Percentiles rank a stretch among this genome's conserved stretches.
Conservation (phyloP, 352 stramenopile genomes). For the Globisporangium polare region DNA sequence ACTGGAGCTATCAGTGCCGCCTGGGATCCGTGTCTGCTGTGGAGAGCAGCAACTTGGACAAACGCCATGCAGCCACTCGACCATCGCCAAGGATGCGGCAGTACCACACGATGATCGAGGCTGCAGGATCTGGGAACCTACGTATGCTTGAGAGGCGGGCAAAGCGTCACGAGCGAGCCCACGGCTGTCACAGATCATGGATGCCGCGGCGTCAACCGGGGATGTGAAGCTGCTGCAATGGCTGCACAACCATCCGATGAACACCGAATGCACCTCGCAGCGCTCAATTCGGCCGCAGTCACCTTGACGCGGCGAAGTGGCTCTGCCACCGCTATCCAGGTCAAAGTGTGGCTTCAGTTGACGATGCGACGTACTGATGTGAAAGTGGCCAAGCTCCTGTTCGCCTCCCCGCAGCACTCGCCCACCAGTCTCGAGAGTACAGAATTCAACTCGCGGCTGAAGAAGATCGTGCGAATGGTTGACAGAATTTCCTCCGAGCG, state of each 20-base stretch:
- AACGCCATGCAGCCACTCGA: no score
- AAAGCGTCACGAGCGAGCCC: background rate
- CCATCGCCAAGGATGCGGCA: no score
- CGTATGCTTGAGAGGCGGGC: background rate
- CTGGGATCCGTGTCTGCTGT: background rate
- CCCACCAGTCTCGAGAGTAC: background rate
- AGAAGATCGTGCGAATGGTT: no score
- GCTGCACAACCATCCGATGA: background rate
- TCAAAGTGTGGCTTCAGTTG: background rate
- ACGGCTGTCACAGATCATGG: background rate
- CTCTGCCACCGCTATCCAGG: background rate
- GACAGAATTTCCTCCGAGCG: no score
- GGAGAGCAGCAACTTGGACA: background rate
- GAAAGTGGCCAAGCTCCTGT: background rate
- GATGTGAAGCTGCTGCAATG: slow-evolving; percentile 3
- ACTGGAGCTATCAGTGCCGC: background rate
- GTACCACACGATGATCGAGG: background rate
- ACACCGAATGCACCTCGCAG: background rate
- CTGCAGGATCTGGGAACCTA: background rate
- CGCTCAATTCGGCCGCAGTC: background rate
- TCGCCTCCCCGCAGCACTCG: background rate
- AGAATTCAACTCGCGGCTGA: background rate
- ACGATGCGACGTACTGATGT: background rate
- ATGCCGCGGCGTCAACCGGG: background rate
- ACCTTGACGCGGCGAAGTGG: background rate